A percentile compares a stretch with the other conserved stretches of the same genome.
Evolutionary conservation across 163 green algal genomes (phyloP).

Genomic region (Scenedesmus sp.): DNA sequence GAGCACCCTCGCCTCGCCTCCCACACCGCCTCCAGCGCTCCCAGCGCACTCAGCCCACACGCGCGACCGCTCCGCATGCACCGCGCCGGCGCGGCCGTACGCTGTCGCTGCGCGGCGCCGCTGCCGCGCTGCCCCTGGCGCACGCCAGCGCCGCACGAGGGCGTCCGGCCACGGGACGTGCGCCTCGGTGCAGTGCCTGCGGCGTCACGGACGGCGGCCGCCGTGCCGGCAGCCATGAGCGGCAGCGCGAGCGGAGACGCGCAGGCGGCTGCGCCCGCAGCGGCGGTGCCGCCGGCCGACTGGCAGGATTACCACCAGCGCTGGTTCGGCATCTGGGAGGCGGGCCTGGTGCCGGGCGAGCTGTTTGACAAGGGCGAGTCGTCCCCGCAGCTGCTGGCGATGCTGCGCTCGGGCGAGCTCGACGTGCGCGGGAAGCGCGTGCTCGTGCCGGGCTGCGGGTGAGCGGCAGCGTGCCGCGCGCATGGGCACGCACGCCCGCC

Average conservation of each 20-base stretch:
- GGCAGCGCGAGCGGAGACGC: background rate
- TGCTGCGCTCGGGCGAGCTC: background rate
- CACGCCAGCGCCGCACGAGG: background rate
- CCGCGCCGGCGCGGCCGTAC: too few relatives aligned
- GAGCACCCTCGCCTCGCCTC: too few relatives aligned
- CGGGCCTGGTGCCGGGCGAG: background rate
- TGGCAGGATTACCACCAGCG: background rate
- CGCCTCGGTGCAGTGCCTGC: too few relatives aligned
- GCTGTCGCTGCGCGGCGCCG: too few relatives aligned
- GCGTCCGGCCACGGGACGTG: too few relatives aligned
- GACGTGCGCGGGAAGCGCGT: slow-evolving; percentile 1
- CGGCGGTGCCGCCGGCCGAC: background rate
- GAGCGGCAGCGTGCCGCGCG: background rate
- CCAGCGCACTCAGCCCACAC: too few relatives aligned
- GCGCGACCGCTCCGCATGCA: too few relatives aligned
- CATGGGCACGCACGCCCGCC: background rate
- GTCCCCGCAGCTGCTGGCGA: background rate
- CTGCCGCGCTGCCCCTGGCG: background rate
- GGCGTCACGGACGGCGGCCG: background rate
- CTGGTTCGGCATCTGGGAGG: background rate
- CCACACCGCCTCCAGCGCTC: too few relatives aligned
- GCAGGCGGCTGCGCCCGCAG: background rate
- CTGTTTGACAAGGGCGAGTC: background rate
- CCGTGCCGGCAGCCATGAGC: background rate
- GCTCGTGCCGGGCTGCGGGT: slow-evolving; percentile 40